These are phyloP conservation scores for Dioscorea alata DNA, from an alignment of 106 monocot genomes.

Conservation along the genomic window DNA sequence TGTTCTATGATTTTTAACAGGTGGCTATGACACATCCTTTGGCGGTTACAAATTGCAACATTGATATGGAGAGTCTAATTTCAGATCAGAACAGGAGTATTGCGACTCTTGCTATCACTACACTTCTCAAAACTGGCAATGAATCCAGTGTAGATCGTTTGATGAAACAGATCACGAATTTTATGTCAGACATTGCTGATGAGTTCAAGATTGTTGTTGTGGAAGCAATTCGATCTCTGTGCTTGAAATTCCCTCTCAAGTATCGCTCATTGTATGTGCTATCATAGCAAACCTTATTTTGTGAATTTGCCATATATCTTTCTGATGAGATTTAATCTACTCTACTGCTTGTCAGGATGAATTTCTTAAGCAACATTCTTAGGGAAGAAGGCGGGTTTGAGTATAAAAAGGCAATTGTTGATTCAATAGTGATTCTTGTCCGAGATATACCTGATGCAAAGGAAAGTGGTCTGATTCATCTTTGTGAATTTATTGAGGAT, in stretches of 20 bases:
- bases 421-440: constrained; percentile 94
- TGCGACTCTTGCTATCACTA: constrained; percentile 99
- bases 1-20: constrained; percentile 31
- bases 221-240: constrained; percentile 94
- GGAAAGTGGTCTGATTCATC: constrained; percentile 93
- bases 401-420: constrained; percentile 97
- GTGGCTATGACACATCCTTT: constrained; percentile 96
- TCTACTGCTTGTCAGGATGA: constrained; percentile 65
- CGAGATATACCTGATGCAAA: constrained; percentile 99
- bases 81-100: constrained; percentile 99
- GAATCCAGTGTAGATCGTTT: constrained; percentile 96
- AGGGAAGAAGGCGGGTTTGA: constrained; percentile 99
- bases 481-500: constrained; percentile 99
- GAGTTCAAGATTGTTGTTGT: constrained; percentile 99
- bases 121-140: constrained; percentile 95
- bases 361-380: constrained; percentile 98
- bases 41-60: constrained; percentile 96
- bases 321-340: background rate
- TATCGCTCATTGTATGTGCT: constrained; percentile 81
- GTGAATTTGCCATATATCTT: background rate
- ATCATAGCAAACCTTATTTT: background rate
- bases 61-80: constrained; percentile 99
- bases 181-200: constrained; percentile 99
- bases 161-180: constrained; percentile 99
- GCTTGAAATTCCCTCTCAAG: constrained; percentile 96